Conservation (phyloP, 495 filamentous ascomycete genomes). For the Trichoderma reesei region DNA sequence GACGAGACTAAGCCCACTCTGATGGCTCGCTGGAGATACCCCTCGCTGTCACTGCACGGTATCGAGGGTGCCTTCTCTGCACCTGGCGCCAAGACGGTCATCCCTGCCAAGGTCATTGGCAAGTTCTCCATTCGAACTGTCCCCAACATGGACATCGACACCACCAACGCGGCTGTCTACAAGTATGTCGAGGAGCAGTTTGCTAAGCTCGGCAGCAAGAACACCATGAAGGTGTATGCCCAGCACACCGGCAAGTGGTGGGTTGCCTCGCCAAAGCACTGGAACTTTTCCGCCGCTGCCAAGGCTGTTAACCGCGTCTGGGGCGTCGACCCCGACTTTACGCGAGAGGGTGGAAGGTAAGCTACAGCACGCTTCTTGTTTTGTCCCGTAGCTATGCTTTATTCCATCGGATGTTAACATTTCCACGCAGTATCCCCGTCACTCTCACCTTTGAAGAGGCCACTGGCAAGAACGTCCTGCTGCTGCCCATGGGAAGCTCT, state of each 20-base stretch:
- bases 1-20: constrained; percentile 78
- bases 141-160: constrained; percentile 88
- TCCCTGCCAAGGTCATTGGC: constrained; percentile 91
- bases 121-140: constrained; percentile 98
- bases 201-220: constrained; percentile 79
- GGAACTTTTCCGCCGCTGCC: constrained; percentile 89
- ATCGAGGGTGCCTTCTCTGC: constrained; percentile 92
- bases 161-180: constrained; percentile 75
- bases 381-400: too few relatives aligned
- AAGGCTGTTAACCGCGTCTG: constrained; percentile 92
- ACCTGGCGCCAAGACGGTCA: constrained; percentile 94
- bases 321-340: constrained; percentile 87
- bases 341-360: constrained; percentile 84
- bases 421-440: constrained; percentile 66
- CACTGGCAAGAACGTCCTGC: constrained; percentile 94
- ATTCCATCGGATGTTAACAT: not conserved
- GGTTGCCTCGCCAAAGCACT: constrained; percentile 93
- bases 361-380: constrained; percentile 17
- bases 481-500: constrained; percentile 92
- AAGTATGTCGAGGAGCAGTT: constrained; percentile 71
- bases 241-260: constrained; percentile 96
- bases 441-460: constrained; percentile 96
- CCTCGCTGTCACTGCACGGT: constrained; percentile 91
- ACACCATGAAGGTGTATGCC: constrained; percentile 67
- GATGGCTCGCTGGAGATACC: constrained; percentile 92